Percentiles rank a stretch among this genome's conserved stretches.
phyloP scores from a whole-genome alignment of 73 alveolate genomes.

The Tetrahymena thermophila region DNA sequence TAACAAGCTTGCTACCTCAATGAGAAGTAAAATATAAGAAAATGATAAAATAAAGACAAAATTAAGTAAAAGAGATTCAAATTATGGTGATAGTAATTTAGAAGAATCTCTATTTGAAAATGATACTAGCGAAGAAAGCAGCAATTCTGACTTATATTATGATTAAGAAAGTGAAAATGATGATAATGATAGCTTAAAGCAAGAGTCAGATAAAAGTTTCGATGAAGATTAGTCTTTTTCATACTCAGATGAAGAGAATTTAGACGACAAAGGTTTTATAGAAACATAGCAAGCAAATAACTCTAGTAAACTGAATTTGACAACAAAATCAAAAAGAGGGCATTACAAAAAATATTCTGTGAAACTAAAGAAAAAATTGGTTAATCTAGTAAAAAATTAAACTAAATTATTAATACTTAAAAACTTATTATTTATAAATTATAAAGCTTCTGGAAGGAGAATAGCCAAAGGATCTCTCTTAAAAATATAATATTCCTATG shows the following conservation, averaged over 20 bases:
- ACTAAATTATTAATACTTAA: neutral
- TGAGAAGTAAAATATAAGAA: neutral
- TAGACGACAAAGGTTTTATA: neutral
- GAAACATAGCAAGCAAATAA: neutral
- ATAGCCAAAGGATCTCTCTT: neutral
- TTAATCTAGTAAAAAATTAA: neutral
- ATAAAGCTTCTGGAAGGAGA: neutral
- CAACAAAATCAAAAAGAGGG: neutral
- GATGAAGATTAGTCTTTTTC: neutral
- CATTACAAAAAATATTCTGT: neutral
- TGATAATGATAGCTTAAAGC: neutral
- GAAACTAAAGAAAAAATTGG: neutral
- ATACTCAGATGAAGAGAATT: neutral
- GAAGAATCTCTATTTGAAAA: neutral
- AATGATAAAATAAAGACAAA: too few species aligned
- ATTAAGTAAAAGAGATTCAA: neutral
- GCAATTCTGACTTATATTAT: neutral
- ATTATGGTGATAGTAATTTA: neutral
- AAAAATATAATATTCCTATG: neutral
- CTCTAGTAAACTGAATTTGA: neutral
- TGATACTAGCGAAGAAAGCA: neutral
- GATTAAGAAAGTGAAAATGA: neutral
- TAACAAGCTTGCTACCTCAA: too few species aligned
- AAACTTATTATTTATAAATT: neutral
- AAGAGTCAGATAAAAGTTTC: neutral